phyloP scores from a whole-genome alignment of 352 stramenopile species.

The Paralagenidium karlingii region DNA sequence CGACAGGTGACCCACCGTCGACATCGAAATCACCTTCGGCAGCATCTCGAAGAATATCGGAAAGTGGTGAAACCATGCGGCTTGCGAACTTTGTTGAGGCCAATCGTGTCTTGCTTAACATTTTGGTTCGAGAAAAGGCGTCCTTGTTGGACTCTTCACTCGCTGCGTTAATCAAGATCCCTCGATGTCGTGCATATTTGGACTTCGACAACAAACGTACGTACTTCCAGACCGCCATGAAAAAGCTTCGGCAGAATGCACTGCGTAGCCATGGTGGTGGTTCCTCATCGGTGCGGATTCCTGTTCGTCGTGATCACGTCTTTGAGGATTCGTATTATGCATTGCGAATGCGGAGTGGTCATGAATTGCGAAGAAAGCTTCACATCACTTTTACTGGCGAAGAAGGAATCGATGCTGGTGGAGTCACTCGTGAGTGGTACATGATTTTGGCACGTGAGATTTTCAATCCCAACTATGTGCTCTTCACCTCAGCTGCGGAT shows the following conservation, averaged over 20 bases:
- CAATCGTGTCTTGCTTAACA: conserved; percentile 96
- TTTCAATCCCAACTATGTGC: conserved; percentile 99
- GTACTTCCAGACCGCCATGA: conserved; percentile 96
- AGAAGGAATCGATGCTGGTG: conserved; percentile 98
- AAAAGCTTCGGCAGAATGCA: conserved; percentile 76
- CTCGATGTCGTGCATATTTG: conserved; percentile 90
- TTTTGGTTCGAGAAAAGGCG: conserved; percentile 94
- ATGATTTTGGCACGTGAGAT: conserved; percentile 99
- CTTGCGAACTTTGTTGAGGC: conserved; percentile 89
- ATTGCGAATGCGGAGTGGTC: conserved; percentile 91
- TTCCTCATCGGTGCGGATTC: conserved; percentile 81
- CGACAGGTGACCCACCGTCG: neutral
- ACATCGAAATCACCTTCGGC: neutral
- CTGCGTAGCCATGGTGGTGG: conserved; percentile 82
- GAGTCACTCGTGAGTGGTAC: conserved; percentile 97
- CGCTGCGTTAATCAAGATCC: conserved; percentile 91
- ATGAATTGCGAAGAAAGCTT: conserved; percentile 94
- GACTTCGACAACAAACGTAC: conserved; percentile 99
- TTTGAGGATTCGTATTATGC: conserved; percentile 99
- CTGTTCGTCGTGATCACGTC: conserved; percentile 91
- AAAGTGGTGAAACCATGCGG: conserved; percentile 48
- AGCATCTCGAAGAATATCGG: conserved; percentile 18
- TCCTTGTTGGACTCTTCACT: conserved; percentile 94
- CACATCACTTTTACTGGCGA: conserved; percentile 97
- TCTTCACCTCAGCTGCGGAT: conserved; percentile 98